A percentile compares a stretch with the other conserved stretches of the same genome.
These are phyloP conservation scores for Acanthamoeba sp. DNA, from an alignment of 208 protist species.

Conservation along the genomic window DNA sequence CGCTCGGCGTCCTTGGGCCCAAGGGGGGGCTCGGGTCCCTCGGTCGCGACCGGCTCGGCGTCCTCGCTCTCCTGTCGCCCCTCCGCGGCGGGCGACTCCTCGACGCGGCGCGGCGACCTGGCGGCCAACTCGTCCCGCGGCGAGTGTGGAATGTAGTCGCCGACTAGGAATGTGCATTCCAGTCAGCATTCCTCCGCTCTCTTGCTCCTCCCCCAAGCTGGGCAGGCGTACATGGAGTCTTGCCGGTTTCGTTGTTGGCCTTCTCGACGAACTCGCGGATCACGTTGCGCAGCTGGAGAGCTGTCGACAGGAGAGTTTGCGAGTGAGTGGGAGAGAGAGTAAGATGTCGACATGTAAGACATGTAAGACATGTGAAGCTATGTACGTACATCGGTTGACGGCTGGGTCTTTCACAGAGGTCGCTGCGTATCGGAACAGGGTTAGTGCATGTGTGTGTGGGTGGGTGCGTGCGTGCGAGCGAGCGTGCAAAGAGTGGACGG, in stretches of 20 bases:
- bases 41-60: neutral
- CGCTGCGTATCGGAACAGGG: neutral
- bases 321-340: no score
- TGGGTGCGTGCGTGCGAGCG: neutral
- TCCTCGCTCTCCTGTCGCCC: no score
- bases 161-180: neutral
- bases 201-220: no score
- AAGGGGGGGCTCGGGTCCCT: no score
- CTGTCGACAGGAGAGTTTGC: neutral
- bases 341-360: no score
- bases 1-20: no score
- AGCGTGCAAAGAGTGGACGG: neutral
- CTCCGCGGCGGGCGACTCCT: no score
- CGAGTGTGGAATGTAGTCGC: slow-evolving; percentile 9
- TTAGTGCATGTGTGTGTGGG: neutral
- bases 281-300: slow-evolving; percentile 51
- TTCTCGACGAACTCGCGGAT: slow-evolving; percentile 54
- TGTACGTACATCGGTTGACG: slow-evolving; percentile 16
- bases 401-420: slow-evolving; percentile 2
- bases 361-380: neutral
- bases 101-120: neutral
- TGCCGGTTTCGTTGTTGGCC: slow-evolving; percentile 59
- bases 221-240: slow-evolving; percentile 26
- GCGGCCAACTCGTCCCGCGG: neutral
- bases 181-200: no score